Evolutionary conservation across 306 rosid species (phyloP), one percentile per base, ranked within the genome.

Genomic region (Castanea sativa): DNA sequence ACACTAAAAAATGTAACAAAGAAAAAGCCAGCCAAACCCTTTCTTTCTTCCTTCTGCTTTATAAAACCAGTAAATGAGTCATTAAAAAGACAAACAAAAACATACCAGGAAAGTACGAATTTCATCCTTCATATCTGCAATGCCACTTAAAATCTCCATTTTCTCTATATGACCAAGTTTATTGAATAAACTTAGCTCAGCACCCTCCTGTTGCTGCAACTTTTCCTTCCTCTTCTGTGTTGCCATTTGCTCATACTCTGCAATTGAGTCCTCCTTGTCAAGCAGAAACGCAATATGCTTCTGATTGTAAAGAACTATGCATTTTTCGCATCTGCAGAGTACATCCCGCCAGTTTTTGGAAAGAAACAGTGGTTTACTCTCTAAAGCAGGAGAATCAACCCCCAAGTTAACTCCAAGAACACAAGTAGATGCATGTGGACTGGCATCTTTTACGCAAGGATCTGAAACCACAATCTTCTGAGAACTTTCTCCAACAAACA

Each of bases 111-210:
- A 91, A 75, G 92, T 30, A 49, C 83, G 94, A 85, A 96, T 86
- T 85, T 92, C 99, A 71, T 93, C 92, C 86, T 91, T 93, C 92
- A 96, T 89, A 30, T 96, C 99, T 58, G 93, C 97, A 76, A 96
- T 96, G 68, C 98, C 99, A 86, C 78, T 87, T 83, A 93, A 90
- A 83, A 96, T 84, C 90, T 93, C 99, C 59, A 96, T 92, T 79
- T 96, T 96, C 91, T 87, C 99, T 8, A 93, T 88, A 52, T 96
- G 99, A 38, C 98, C 99, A 71, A 96, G 94, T 21, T 88, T 91
- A 86, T 87, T 85, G 1, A 96, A 86, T 67, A 93, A 75, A 43
- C 79, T 89, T 75, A 86, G 74, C 85, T 91, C 97, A 15, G 92
- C 96, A 61, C 92, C 96, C 79, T 90, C 94, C 84, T 79, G 98